A percentile compares a stretch with the other conserved stretches of the same genome.
Evolutionary conservation across 2,329 filamentous ascomycete species (phyloP).

Genomic region (Raffaelea ambrosiae): DNA sequence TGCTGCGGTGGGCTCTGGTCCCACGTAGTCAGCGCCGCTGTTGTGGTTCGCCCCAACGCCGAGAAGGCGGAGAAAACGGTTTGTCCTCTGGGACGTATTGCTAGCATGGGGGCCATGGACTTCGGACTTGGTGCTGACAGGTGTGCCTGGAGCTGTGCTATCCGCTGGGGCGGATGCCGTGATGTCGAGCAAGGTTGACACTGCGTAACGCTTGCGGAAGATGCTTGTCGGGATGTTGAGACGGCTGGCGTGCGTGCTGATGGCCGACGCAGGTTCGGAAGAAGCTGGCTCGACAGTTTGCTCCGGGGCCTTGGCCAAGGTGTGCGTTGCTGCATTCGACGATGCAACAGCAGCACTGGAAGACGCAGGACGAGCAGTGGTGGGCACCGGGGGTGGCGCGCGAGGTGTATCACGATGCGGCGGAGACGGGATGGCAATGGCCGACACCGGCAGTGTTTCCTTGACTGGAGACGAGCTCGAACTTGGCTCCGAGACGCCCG

Average conservation of each 20-base stretch:
- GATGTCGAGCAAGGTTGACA: slow-evolving; percentile 14
- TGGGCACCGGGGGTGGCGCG: background rate
- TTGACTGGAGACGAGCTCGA: background rate
- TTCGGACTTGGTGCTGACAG: slow-evolving; percentile 18
- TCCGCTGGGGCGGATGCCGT: slow-evolving; percentile 6
- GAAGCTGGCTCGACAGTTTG: background rate
- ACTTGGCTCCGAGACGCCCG: too few relatives aligned
- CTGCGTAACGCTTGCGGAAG: slow-evolving; percentile 9
- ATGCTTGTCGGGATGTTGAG: background rate
- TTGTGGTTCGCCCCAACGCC: slow-evolving; percentile 20
- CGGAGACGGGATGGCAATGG: background rate
- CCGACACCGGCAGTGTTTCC: background rate
- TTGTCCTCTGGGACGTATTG: slow-evolving; percentile 24
- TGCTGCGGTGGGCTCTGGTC: slow-evolving; percentile 1
- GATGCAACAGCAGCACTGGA: background rate
- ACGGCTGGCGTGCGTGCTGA: background rate
- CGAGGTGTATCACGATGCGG: background rate
- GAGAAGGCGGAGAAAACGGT: slow-evolving; percentile 31
- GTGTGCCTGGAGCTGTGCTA: slow-evolving; percentile 17
- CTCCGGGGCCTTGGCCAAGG: background rate
- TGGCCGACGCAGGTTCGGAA: background rate
- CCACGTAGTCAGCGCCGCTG: slow-evolving; percentile 7
- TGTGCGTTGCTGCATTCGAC: background rate
- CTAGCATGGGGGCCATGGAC: slow-evolving; percentile 20
- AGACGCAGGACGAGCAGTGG: background rate